Percentiles rank a stretch among this genome's conserved stretches.
phyloP scores from a whole-genome alignment of 2,329 filamentous ascomycete species.

The Hypoxylon sp. region DNA sequence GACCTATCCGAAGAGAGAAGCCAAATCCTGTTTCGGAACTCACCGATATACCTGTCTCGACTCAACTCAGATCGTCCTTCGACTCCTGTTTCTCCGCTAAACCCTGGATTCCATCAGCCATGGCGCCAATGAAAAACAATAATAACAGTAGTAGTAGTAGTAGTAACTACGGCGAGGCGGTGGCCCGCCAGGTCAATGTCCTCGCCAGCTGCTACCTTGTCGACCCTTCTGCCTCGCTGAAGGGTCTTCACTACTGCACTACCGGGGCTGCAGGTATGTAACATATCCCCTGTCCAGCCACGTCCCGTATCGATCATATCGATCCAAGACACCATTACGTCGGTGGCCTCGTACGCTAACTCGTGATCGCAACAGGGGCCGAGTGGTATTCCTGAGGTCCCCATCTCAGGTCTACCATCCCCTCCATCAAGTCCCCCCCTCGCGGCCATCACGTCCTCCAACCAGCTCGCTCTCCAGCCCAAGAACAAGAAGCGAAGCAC shows the following conservation, averaged over 20 bases:
- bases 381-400: conserved; percentile 97
- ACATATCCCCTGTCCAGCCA: neutral
- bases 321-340: neutral
- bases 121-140: conserved; percentile 76
- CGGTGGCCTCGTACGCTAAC: conserved; percentile 27
- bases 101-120: conserved; percentile 49
- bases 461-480: conserved; percentile 70
- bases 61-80: conserved; percentile 10
- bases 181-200: conserved; percentile 73
- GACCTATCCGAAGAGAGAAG: neutral
- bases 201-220: conserved; percentile 93
- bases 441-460: conserved; percentile 73
- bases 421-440: conserved; percentile 90
- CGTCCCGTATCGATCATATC: too few relatives aligned
- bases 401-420: conserved; percentile 82
- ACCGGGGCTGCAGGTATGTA: conserved; percentile 79
- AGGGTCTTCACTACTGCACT: conserved; percentile 95
- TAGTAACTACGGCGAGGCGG: conserved; percentile 79
- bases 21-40: neutral
- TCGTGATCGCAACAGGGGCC: conserved; percentile 60
- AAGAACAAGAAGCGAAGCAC: conserved; percentile 57
- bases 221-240: conserved; percentile 74
- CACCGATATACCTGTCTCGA: conserved; percentile 5
- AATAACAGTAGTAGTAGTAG: conserved; percentile 73
- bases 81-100: conserved; percentile 2